phyloP scores from a whole-genome alignment of 352 stramenopile genomes.

The Pythium oligandrum region DNA sequence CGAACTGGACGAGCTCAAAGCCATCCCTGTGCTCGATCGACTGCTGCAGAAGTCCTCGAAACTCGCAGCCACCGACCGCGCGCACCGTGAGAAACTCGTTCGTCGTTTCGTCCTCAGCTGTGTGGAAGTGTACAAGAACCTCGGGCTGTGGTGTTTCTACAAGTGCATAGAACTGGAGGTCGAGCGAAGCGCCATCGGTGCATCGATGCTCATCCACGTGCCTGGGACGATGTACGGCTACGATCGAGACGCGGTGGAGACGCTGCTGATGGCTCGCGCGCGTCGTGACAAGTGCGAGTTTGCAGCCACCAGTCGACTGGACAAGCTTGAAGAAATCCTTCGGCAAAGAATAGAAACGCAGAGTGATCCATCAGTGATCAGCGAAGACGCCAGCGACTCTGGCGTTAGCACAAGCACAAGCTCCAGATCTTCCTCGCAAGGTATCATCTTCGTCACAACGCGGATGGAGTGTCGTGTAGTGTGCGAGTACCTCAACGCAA shows the following conservation, averaged over 20 bases:
- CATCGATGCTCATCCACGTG: constrained; percentile 44
- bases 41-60: constrained; percentile 18
- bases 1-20: constrained; percentile 46
- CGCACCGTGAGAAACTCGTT: constrained; percentile 39
- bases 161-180: constrained; percentile 71
- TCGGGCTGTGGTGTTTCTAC: constrained; percentile 76
- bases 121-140: constrained; percentile 48
- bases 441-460: constrained; percentile 83
- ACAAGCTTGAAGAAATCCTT: constrained; percentile 57
- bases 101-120: constrained; percentile 60
- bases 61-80: constrained; percentile 22
- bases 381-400: background rate
- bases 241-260: constrained; percentile 46
- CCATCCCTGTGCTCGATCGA: constrained; percentile 9
- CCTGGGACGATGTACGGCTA: constrained; percentile 53
- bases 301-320: constrained; percentile 44
- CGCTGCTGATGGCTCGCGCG: constrained; percentile 31
- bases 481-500: constrained; percentile 73
- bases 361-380: background rate
- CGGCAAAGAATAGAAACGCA: constrained; percentile 23
- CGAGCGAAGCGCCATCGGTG: constrained; percentile 43
- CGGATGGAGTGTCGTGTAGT: constrained; percentile 77
- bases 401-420: background rate
- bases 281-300: constrained; percentile 34
- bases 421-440: constrained; percentile 26